phyloP scores from a whole-genome alignment of 169 alveolate genomes.

The Babesia divergens region DNA sequence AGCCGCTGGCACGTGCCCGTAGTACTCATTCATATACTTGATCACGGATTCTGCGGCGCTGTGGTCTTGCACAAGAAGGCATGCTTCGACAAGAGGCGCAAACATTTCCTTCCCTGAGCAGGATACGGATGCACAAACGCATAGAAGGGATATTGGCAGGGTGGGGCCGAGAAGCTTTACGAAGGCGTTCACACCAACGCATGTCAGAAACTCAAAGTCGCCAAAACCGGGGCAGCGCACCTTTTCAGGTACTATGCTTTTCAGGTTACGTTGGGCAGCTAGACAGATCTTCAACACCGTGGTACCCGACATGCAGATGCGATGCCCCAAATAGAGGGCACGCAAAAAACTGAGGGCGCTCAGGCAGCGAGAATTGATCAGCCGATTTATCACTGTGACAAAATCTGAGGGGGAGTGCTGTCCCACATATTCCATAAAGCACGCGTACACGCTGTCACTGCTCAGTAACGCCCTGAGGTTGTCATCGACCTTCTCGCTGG shows the following conservation, averaged over 20 bases:
- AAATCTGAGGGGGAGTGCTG: neutral
- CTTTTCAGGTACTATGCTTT: constrained; percentile 27
- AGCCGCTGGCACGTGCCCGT: constrained; percentile 34
- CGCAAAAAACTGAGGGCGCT: neutral
- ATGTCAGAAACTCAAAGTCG: constrained; percentile 31
- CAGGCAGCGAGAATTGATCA: neutral
- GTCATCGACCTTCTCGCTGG: constrained; percentile 2
- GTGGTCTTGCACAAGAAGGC: constrained; percentile 50
- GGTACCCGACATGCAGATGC: neutral
- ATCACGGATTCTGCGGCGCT: constrained; percentile 41
- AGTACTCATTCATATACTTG: constrained; percentile 55
- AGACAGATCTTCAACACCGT: constrained; percentile 26
- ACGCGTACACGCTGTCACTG: neutral
- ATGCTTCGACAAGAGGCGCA: constrained; percentile 51
- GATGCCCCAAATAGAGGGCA: constrained; percentile 11
- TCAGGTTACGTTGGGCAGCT: constrained; percentile 22
- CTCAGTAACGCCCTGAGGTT: neutral
- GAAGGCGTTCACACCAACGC: constrained; percentile 20
- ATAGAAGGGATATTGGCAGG: neutral
- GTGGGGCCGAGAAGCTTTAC: constrained; percentile 2
- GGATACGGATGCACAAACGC: constrained; percentile 18
- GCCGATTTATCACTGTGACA: constrained; percentile 7
- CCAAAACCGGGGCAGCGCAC: constrained; percentile 23
- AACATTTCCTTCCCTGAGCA: constrained; percentile 43
- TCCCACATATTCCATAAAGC: constrained; percentile 16